These are phyloP conservation scores for Agastache rugosa DNA, from an alignment of 257 asterid species.

Conservation along the genomic window DNA sequence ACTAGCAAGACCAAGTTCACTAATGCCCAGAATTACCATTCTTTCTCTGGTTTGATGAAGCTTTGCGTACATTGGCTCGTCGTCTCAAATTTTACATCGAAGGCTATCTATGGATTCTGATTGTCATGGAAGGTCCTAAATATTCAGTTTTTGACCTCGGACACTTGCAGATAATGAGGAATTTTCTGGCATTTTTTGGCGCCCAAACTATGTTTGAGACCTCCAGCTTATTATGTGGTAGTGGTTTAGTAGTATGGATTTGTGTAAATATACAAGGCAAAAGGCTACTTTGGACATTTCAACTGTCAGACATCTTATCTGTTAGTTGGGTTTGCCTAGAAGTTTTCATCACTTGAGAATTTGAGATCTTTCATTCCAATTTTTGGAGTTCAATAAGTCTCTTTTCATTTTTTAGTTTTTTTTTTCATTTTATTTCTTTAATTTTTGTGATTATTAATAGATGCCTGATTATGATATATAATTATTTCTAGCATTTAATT, in stretches of 20 bases:
- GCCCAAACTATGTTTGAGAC: conserved; percentile 17
- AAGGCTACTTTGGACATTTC: conserved; percentile 11
- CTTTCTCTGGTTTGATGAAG: not conserved
- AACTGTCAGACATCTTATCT: not conserved
- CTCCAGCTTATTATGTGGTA: conserved; percentile 21
- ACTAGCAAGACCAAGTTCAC: conserved; percentile 31
- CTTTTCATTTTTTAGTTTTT: too few species aligned
- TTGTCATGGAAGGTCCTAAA: not conserved
- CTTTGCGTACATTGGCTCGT: conserved; percentile 24
- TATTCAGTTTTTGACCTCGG: too few species aligned
- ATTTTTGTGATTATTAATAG: too few species aligned
- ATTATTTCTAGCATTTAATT: too few species aligned
- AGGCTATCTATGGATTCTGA: conserved; percentile 2
- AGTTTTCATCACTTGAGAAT: too few species aligned
- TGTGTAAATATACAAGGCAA: conserved; percentile 27
- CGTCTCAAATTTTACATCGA: conserved; percentile 13
- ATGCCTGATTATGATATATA: too few species aligned
- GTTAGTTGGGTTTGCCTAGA: conserved; percentile 13
- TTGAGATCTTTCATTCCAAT: too few species aligned
- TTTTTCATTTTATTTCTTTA: too few species aligned
- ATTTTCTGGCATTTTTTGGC: conserved; percentile 19
- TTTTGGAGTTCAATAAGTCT: not conserved
- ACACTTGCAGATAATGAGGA: conserved; percentile 15
- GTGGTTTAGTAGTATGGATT: conserved; percentile 22
- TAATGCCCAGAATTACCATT: too few species aligned